Evolutionary conservation across 2,329 filamentous ascomycete species (phyloP).

Genomic region (Cladosporium oxysporum): DNA sequence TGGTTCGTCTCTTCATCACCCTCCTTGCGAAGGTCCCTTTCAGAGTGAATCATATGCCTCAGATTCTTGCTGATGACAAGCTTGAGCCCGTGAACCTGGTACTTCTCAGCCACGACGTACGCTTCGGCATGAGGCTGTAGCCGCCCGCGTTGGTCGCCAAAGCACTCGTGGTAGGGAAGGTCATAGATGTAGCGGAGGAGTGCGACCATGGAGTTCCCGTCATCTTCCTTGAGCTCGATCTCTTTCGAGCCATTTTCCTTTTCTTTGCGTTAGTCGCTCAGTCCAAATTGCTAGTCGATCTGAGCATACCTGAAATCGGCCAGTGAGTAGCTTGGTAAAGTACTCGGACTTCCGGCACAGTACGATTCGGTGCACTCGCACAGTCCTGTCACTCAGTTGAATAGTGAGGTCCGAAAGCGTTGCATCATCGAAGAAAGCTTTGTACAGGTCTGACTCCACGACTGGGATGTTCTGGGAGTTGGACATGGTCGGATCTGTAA

Average conservation of each 20-base stretch:
- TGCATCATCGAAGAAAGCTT: conserved; percentile 4
- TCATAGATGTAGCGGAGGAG: conserved; percentile 5
- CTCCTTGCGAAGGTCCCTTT: not conserved
- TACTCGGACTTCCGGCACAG: conserved; percentile 14
- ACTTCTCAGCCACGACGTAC: conserved; percentile 10
- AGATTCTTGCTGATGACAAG: not conserved
- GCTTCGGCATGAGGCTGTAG: not conserved
- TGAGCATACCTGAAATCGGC: not conserved
- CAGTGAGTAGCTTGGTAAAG: conserved; percentile 1
- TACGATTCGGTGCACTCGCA: not conserved
- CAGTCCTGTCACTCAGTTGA: not conserved
- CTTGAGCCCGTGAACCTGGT: not conserved
- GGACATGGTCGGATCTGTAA: not conserved
- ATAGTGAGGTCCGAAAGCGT: conserved; percentile 11
- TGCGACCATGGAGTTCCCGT: not conserved
- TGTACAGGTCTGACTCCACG: not conserved
- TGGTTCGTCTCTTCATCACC: not conserved
- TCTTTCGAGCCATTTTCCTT: not conserved
- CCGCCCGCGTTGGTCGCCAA: too few relatives aligned
- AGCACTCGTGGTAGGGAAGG: not conserved
- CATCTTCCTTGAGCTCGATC: conserved; percentile 6
- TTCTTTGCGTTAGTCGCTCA: not conserved
- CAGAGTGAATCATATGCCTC: not conserved
- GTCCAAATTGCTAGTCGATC: not conserved
- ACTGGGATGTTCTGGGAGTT: not conserved